A percentile compares a stretch with the other conserved stretches of the same genome.
These are phyloP conservation scores for Aspergillus sergii DNA, from an alignment of 2,329 filamentous ascomycete species.

Conservation along the genomic window DNA sequence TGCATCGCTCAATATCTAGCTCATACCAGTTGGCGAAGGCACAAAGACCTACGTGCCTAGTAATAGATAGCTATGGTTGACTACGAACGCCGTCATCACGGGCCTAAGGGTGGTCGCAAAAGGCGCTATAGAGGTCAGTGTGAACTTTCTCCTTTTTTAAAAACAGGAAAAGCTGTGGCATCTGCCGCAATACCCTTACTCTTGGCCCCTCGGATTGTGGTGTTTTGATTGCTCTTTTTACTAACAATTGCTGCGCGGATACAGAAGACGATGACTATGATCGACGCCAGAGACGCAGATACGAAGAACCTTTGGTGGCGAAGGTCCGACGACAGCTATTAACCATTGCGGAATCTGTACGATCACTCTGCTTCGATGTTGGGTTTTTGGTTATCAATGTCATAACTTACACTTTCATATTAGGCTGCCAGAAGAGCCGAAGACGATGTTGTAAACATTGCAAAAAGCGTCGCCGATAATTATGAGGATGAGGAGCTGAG, in stretches of 20 bases:
- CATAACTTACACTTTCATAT: slow-evolving; percentile 5
- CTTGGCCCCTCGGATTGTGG: background rate
- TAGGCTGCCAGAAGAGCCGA: slow-evolving; percentile 72
- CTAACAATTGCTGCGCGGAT: slow-evolving; percentile 4
- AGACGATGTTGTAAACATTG: slow-evolving; percentile 75
- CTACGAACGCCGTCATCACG: slow-evolving; percentile 58
- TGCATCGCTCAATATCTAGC: background rate
- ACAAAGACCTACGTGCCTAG: background rate
- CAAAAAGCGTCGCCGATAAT: slow-evolving; percentile 76
- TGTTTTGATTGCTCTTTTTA: background rate
- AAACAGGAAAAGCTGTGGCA: background rate
- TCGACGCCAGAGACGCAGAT: slow-evolving; percentile 70
- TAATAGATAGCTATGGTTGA: slow-evolving; percentile 50
- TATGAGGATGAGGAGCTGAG: slow-evolving; percentile 82
- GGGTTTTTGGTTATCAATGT: background rate
- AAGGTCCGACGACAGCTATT: slow-evolving; percentile 78
- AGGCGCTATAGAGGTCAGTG: slow-evolving; percentile 73
- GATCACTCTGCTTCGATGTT: slow-evolving; percentile 15
- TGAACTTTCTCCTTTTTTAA: background rate
- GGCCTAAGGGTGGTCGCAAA: slow-evolving; percentile 64
- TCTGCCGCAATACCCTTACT: background rate
- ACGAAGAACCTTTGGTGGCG: slow-evolving; percentile 71
- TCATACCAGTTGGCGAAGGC: background rate
- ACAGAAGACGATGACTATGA: slow-evolving; percentile 78
- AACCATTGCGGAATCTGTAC: slow-evolving; percentile 74